These are phyloP conservation scores for Pichia membranifaciens DNA, from an alignment of 805 yeast genomes.

Conservation along the genomic window DNA sequence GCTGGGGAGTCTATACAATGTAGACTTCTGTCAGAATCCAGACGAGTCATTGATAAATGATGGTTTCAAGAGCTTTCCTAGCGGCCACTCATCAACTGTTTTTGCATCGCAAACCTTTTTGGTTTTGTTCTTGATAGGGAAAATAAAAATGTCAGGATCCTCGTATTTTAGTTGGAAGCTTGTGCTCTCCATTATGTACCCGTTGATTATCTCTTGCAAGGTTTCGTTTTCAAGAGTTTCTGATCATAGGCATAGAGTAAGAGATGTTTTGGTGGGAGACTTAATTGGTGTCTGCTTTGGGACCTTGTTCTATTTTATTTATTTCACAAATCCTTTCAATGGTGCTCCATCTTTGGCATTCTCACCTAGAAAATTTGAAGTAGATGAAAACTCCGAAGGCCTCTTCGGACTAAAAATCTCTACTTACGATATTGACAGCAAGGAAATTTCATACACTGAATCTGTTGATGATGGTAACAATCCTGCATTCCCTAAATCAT, in stretches of 20 bases:
- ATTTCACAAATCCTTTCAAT: slow-evolving; percentile 31
- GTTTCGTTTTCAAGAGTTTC: slow-evolving; percentile 40
- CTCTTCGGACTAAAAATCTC: not conserved
- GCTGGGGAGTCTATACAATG: slow-evolving; percentile 34
- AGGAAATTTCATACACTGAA: not conserved
- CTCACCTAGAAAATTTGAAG: slow-evolving; percentile 36
- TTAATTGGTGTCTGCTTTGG: slow-evolving; percentile 33
- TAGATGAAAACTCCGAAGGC: not conserved
- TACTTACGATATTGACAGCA: not conserved
- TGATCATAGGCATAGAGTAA: slow-evolving; percentile 40
- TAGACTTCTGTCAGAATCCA: slow-evolving; percentile 41
- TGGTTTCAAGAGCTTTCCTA: slow-evolving; percentile 54
- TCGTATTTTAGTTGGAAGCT: slow-evolving; percentile 33
- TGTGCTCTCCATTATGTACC: slow-evolving; percentile 29
- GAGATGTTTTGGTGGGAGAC: slow-evolving; percentile 37
- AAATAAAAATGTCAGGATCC: slow-evolving; percentile 32
- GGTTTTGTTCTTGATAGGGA: slow-evolving; percentile 31
- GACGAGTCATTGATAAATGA: slow-evolving; percentile 35
- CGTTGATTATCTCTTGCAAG: slow-evolving; percentile 31
- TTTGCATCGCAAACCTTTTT: slow-evolving; percentile 41
- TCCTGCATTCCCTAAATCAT: too few relatives aligned
- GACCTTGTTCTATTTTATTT: slow-evolving; percentile 33
- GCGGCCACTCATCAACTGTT: slow-evolving; percentile 50
- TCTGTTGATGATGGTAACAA: slow-evolving; percentile 1
- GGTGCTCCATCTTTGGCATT: slow-evolving; percentile 35